phyloP scores from a whole-genome alignment of 176 grass and related monocot species.

The Paspalum notatum region DNA sequence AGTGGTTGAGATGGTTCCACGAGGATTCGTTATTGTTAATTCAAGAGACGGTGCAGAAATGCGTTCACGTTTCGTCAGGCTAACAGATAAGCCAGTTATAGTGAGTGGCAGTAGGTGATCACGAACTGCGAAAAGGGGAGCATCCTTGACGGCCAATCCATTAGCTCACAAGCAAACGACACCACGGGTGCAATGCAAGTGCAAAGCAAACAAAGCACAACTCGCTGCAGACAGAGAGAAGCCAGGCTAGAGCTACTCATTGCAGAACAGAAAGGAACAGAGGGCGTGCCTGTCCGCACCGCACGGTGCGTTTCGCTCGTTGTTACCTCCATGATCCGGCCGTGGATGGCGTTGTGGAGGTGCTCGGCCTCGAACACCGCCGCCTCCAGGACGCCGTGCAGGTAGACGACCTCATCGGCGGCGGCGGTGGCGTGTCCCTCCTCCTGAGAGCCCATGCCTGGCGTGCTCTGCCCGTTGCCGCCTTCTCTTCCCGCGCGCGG shows the following conservation, averaged over 20 bases:
- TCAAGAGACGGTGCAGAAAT: background rate
- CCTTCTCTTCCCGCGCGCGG: background rate
- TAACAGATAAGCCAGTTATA: background rate
- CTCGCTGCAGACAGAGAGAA: background rate
- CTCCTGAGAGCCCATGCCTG: slow-evolving; percentile 33
- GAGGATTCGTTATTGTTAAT: slow-evolving; percentile 8
- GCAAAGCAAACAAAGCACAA: slow-evolving; percentile 32
- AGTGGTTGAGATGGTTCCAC: background rate
- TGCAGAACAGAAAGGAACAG: background rate
- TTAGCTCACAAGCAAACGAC: slow-evolving; percentile 42
- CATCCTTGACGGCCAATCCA: slow-evolving; percentile 44
- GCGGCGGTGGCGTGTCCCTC: background rate
- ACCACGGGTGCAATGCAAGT: slow-evolving; percentile 13
- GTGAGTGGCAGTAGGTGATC: slow-evolving; percentile 47
- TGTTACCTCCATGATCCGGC: slow-evolving; percentile 56
- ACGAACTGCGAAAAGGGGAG: background rate
- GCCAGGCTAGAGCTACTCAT: background rate
- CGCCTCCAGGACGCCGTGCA: slow-evolving; percentile 76
- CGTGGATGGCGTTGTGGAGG: slow-evolving; percentile 60
- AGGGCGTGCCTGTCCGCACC: background rate
- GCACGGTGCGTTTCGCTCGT: background rate
- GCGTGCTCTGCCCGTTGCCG: slow-evolving; percentile 16
- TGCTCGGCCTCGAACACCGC: slow-evolving; percentile 73
- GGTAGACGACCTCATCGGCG: slow-evolving; percentile 37
- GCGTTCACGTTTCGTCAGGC: slow-evolving; percentile 17